phyloP scores from a whole-genome alignment of 768 basidiomycete species.

The Mycena capillaripes region DNA sequence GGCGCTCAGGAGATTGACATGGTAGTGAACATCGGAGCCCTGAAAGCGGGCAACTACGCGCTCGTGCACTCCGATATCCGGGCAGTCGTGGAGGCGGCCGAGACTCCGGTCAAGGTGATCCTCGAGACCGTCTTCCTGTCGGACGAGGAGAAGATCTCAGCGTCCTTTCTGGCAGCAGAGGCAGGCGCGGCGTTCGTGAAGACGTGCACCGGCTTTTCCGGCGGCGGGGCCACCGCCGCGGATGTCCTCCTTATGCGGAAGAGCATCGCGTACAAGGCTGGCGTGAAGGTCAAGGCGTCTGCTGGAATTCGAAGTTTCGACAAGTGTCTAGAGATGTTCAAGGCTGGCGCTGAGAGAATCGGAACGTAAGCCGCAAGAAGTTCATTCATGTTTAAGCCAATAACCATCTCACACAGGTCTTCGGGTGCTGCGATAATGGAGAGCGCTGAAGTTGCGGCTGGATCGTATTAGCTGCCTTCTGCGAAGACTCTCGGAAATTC shows the following conservation, averaged over 20 bases:
- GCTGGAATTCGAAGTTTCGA: slow-evolving; percentile 65
- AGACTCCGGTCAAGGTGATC: slow-evolving; percentile 63
- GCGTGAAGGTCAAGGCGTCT: slow-evolving; percentile 65
- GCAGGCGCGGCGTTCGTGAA: slow-evolving; percentile 68
- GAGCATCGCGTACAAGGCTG: slow-evolving; percentile 52
- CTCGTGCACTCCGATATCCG: slow-evolving; percentile 56
- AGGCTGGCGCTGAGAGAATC: slow-evolving; percentile 65
- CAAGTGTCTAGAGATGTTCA: slow-evolving; percentile 61
- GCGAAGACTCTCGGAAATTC: background rate
- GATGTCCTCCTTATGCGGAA: slow-evolving; percentile 62
- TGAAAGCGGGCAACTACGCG: slow-evolving; percentile 54
- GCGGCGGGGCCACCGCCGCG: slow-evolving; percentile 59
- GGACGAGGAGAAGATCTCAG: slow-evolving; percentile 61
- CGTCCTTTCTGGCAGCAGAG: slow-evolving; percentile 60
- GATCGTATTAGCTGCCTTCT: slow-evolving; percentile 20
- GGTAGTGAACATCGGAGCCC: slow-evolving; percentile 63
- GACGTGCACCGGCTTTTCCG: slow-evolving; percentile 66
- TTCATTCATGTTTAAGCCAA: too few species aligned
- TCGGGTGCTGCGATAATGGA: slow-evolving; percentile 45
- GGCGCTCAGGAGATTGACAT: slow-evolving; percentile 68
- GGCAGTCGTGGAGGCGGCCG: slow-evolving; percentile 53
- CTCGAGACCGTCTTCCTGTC: slow-evolving; percentile 64
- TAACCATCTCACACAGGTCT: slow-evolving; percentile 43
- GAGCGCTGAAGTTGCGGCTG: slow-evolving; percentile 32
- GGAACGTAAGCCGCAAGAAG: slow-evolving; percentile 62